These are phyloP conservation scores for Fusarium mangiferae DNA, from an alignment of 2,329 filamentous ascomycete genomes.

Conservation along the genomic window DNA sequence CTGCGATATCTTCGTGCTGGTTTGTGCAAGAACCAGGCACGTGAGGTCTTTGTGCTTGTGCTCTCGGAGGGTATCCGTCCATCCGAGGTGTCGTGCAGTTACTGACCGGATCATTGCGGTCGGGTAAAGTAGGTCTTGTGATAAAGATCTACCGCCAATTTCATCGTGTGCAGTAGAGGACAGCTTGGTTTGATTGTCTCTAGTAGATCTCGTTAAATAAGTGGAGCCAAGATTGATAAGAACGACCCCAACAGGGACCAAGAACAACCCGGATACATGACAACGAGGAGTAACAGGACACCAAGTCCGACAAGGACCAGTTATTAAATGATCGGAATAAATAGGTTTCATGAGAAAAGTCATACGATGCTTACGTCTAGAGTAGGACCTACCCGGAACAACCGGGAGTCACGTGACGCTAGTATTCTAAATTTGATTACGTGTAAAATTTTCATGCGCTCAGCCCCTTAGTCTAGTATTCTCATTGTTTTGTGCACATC, in stretches of 20 bases:
- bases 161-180: neutral
- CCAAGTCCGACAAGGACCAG: neutral
- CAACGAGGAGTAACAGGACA: neutral
- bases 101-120: rapidly evolving
- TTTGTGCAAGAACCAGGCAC: neutral
- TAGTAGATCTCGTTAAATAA: neutral
- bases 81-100: rapidly evolving
- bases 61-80: too few species aligned
- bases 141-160: neutral
- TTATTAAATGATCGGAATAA: neutral
- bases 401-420: neutral
- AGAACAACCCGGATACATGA: neutral
- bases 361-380: neutral
- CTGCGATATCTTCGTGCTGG: neutral
- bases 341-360: neutral
- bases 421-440: neutral
- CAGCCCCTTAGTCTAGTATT: neutral
- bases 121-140: neutral
- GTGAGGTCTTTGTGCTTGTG: neutral
- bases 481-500: neutral
- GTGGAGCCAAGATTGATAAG: neutral
- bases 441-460: neutral
- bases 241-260: neutral
- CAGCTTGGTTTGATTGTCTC: neutral
- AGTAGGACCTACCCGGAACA: neutral